Percentiles rank a stretch among this genome's conserved stretches.
Evolutionary conservation across 176 grass and related monocot genomes (phyloP).

Genomic region (Pontederia paniculata): DNA sequence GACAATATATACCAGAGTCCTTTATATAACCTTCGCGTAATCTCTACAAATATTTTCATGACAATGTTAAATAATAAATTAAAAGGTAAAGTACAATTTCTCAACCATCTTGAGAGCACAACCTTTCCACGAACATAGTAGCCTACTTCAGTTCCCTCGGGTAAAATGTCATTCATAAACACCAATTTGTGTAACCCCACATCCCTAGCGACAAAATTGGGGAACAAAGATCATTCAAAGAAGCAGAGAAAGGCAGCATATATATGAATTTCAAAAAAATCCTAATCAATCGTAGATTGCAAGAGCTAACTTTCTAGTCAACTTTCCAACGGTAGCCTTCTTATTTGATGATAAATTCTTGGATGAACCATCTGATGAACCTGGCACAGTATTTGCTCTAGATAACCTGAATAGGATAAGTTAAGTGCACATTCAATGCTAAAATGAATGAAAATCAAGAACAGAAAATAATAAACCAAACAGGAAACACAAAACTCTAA

Average conservation of each 20-base stretch:
- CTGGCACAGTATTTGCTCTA: conserved; percentile 11
- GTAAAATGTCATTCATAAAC: conserved; percentile 64
- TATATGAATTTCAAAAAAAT: not conserved
- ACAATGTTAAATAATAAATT: conserved; percentile 8
- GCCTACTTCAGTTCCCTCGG: conserved; percentile 56
- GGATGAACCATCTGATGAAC: conserved; percentile 22
- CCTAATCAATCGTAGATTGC: not conserved
- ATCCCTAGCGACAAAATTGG: conserved; percentile 31
- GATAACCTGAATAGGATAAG: conserved; percentile 28
- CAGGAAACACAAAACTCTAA: too few relatives aligned
- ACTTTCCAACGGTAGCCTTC: conserved; percentile 31
- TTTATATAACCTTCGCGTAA: conserved; percentile 89
- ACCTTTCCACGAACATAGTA: conserved; percentile 86
- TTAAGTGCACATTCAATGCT: not conserved
- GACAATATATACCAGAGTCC: conserved; percentile 82
- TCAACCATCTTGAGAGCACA: conserved; percentile 12
- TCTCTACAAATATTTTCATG: conserved; percentile 44
- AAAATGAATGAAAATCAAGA: not conserved
- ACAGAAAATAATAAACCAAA: too few relatives aligned
- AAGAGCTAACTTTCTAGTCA: conserved; percentile 56
- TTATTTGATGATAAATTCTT: conserved; percentile 33
- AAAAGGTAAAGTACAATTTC: not conserved
- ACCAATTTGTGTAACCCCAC: conserved; percentile 55
- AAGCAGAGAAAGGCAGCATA: conserved; percentile 1
- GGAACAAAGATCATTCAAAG: conserved; percentile 19